phyloP scores from a whole-genome alignment of 2,329 filamentous ascomycete species.

The Harringtonia aguacate region DNA sequence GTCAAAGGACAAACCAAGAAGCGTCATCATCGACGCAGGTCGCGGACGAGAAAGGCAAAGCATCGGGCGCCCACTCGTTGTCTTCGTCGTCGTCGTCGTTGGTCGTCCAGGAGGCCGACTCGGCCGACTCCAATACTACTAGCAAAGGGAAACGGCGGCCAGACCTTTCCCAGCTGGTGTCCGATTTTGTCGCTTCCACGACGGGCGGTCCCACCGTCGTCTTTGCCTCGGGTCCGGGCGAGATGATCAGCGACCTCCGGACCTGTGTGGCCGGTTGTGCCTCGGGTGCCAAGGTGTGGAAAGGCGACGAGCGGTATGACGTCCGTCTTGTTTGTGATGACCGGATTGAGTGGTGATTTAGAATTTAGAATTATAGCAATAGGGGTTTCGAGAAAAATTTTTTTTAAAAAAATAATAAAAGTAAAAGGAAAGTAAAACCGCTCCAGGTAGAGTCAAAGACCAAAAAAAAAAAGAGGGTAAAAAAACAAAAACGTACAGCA shows the following conservation, averaged over 20 bases:
- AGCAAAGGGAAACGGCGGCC: conserved; percentile 22
- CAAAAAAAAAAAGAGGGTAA: too few species aligned
- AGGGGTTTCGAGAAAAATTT: too few species aligned
- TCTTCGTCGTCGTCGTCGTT: neutral
- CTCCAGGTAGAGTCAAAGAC: too few species aligned
- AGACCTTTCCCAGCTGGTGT: conserved; percentile 33
- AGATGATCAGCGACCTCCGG: conserved; percentile 49
- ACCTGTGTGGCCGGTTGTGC: conserved; percentile 42
- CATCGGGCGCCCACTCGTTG: too few species aligned
- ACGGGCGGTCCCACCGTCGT: conserved; percentile 40
- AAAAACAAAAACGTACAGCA: too few species aligned
- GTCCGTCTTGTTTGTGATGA: conserved; percentile 50
- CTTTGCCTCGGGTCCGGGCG: conserved; percentile 48
- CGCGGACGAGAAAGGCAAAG: too few species aligned
- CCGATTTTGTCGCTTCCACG: conserved; percentile 35
- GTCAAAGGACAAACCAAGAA: conserved; percentile 27
- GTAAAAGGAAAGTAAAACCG: too few species aligned
- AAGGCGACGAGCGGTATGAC: conserved; percentile 42
- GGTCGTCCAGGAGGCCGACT: conserved; percentile 7
- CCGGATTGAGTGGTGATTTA: conserved; percentile 41
- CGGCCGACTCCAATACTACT: conserved; percentile 12
- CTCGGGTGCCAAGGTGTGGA: conserved; percentile 42
- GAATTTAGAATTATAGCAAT: too few species aligned
- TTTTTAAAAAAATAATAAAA: too few species aligned
- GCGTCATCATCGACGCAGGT: neutral